phyloP scores from a whole-genome alignment of 2,329 filamentous ascomycete genomes.

The Exophiala sp. region DNA sequence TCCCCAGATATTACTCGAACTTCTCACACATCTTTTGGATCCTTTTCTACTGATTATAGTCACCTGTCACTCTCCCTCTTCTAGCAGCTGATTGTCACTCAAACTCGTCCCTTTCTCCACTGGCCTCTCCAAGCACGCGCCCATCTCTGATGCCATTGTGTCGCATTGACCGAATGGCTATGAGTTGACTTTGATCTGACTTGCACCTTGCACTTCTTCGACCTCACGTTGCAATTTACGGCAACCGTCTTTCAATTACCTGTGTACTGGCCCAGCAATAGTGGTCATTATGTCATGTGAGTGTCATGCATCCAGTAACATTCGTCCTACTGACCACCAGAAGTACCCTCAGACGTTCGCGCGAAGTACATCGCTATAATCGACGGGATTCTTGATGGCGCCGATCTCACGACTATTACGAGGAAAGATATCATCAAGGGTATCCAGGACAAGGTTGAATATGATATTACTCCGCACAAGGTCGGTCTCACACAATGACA shows the following conservation, averaged over 20 bases:
- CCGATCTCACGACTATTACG: constrained; percentile 62
- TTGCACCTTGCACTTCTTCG: neutral
- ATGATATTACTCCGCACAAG: constrained; percentile 62
- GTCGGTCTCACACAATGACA: constrained; percentile 35
- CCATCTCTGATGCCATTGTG: neutral
- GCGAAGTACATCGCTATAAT: constrained; percentile 57
- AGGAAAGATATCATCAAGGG: constrained; percentile 64
- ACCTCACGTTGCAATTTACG: neutral
- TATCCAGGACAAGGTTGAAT: constrained; percentile 57
- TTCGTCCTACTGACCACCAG: constrained; percentile 9
- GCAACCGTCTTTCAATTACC: neutral
- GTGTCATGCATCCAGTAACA: neutral
- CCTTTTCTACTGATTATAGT: too few species aligned
- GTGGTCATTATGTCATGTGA: constrained; percentile 21
- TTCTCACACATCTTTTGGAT: too few species aligned
- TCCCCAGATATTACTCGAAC: too few species aligned
- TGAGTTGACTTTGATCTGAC: constrained; percentile 6
- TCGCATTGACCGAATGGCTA: constrained; percentile 8
- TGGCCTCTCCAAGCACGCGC: neutral
- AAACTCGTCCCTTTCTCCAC: too few species aligned
- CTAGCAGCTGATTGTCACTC: too few species aligned
- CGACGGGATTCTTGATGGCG: constrained; percentile 58
- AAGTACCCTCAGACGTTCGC: constrained; percentile 50
- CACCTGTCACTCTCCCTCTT: too few species aligned
- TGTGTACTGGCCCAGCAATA: neutral